These are phyloP conservation scores for Naganishia cerealis DNA, from an alignment of 1,284 basidiomycete species.

Conservation along the genomic window DNA sequence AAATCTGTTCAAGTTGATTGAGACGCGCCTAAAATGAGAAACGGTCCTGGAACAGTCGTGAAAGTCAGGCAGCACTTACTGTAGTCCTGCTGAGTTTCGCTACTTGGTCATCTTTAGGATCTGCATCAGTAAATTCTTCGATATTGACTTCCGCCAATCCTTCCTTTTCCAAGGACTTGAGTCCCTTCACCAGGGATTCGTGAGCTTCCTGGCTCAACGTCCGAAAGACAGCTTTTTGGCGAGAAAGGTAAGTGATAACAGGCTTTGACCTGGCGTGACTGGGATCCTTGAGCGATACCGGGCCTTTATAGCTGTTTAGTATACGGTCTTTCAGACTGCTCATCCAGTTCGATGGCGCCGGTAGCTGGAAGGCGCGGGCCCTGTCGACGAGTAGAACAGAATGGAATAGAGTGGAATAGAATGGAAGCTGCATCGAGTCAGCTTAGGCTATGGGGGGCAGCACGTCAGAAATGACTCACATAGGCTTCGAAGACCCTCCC, in stretches of 20 bases:
- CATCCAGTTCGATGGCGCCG: slow-evolving; percentile 21
- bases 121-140: slow-evolving; percentile 22
- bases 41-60: background rate
- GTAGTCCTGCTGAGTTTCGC: slow-evolving; percentile 31
- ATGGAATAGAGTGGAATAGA: background rate
- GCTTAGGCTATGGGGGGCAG: no score
- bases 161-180: slow-evolving; percentile 24
- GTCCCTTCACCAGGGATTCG: slow-evolving; percentile 1
- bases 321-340: slow-evolving; percentile 13
- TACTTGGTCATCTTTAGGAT: slow-evolving; percentile 27
- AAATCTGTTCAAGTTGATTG: slow-evolving; percentile 13
- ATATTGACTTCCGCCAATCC: slow-evolving; percentile 31
- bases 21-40: background rate
- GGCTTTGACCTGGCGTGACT: slow-evolving; percentile 13
- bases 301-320: slow-evolving; percentile 10
- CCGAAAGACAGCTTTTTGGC: slow-evolving; percentile 18
- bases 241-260: slow-evolving; percentile 30
- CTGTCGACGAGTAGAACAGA: slow-evolving; percentile 15
- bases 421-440: background rate
- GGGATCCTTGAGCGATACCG: slow-evolving; percentile 14
- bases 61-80: background rate
- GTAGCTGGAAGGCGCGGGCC: slow-evolving; percentile 19
- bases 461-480: background rate
- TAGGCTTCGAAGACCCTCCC: slow-evolving; percentile 10
- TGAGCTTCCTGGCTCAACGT: slow-evolving; percentile 22